These are phyloP conservation scores for Tolypocladium album DNA, from an alignment of 2,329 filamentous ascomycete genomes.

Conservation along the genomic window DNA sequence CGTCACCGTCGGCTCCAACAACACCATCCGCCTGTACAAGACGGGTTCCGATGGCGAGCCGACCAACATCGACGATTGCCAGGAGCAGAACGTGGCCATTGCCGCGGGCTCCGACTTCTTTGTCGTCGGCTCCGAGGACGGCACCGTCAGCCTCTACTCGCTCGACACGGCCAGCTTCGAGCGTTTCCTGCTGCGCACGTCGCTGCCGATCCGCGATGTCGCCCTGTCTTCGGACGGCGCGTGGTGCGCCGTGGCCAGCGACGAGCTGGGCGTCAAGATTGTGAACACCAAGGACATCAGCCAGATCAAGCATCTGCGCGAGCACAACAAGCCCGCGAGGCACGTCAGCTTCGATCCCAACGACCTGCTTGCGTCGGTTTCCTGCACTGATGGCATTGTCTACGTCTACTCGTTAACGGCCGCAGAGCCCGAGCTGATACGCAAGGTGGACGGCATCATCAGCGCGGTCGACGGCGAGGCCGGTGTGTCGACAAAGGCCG, in stretches of 20 bases:
- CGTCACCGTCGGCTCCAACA: slow-evolving; percentile 87
- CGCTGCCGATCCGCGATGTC: slow-evolving; percentile 80
- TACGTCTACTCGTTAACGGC: slow-evolving; percentile 80
- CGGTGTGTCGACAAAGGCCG: slow-evolving; percentile 61
- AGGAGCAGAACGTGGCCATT: slow-evolving; percentile 75
- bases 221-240: slow-evolving; percentile 69
- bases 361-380: slow-evolving; percentile 65
- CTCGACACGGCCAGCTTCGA: slow-evolving; percentile 65
- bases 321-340: slow-evolving; percentile 81
- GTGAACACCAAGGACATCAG: slow-evolving; percentile 73
- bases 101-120: slow-evolving; percentile 72
- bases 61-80: slow-evolving; percentile 80
- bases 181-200: slow-evolving; percentile 69
- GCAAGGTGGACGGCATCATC: slow-evolving; percentile 79
- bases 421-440: slow-evolving; percentile 70
- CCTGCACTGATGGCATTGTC: slow-evolving; percentile 78
- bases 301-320: slow-evolving; percentile 65
- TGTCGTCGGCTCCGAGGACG: slow-evolving; percentile 84
- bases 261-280: slow-evolving; percentile 84
- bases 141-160: slow-evolving; percentile 91
- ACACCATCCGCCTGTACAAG: slow-evolving; percentile 84
- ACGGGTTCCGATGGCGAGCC: slow-evolving; percentile 90
- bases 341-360: slow-evolving; percentile 81
- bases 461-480: slow-evolving; percentile 61
- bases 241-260: slow-evolving; percentile 94